Conservation (phyloP, 2,329 filamentous ascomycete genomes). For the Penicillium decumbens region DNA sequence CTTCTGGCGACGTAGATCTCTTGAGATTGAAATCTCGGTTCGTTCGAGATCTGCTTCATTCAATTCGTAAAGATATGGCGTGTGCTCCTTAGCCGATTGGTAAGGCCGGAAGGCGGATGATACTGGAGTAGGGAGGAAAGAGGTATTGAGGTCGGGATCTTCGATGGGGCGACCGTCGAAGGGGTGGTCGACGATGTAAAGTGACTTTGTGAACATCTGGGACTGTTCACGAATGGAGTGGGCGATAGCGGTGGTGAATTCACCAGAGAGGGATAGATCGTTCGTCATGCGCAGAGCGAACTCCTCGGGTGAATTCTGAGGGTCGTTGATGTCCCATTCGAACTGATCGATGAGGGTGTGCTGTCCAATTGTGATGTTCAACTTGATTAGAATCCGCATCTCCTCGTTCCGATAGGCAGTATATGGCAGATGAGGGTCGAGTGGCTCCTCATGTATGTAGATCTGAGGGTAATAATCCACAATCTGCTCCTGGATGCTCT, state of each 20-base stretch:
- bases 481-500: conserved; percentile 79
- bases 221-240: conserved; percentile 96
- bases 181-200: conserved; percentile 88
- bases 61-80: conserved; percentile 89
- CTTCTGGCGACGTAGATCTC: conserved; percentile 92
- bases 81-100: conserved; percentile 89
- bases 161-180: conserved; percentile 93
- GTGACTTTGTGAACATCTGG: conserved; percentile 86
- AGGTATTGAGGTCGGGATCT: conserved; percentile 78
- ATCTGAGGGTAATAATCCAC: conserved; percentile 91
- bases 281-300: conserved; percentile 86
- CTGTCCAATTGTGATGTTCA: conserved; percentile 95
- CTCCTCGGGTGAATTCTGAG: conserved; percentile 86
- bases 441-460: conserved; percentile 79
- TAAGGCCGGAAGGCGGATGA: conserved; percentile 80
- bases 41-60: conserved; percentile 85
- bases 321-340: conserved; percentile 98
- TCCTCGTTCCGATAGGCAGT: conserved; percentile 97
- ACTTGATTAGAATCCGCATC: conserved; percentile 91
- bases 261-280: conserved; percentile 85
- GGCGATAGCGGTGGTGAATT: conserved; percentile 95
- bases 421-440: conserved; percentile 87
- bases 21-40: conserved; percentile 85
- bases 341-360: conserved; percentile 95
- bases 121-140: conserved; percentile 81